Evolutionary conservation across 305 asterid species (phyloP).

Genomic region (Rubia balearica): DNA sequence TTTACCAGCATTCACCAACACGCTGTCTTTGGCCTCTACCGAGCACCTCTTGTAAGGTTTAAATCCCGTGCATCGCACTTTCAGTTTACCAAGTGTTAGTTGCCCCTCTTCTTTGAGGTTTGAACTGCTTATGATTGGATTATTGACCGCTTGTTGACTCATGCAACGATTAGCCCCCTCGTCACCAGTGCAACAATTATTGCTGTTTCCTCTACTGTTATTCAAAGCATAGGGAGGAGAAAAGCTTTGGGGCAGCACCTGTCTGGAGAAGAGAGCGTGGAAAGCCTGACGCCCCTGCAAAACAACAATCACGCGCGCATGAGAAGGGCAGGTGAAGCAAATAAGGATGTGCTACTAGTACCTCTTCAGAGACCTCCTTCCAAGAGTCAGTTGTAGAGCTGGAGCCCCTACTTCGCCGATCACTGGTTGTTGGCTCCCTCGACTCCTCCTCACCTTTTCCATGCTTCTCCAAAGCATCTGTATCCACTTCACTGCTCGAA

Average conservation of each 20-base stretch:
- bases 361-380: conserved; percentile 95
- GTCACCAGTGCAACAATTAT: conserved; percentile 15
- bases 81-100: conserved; percentile 47
- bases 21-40: conserved; percentile 66
- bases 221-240: conserved; percentile 44
- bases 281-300: conserved; percentile 88
- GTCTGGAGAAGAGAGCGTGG: conserved; percentile 82
- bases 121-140: conserved; percentile 26
- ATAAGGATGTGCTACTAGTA: conserved; percentile 22
- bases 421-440: conserved; percentile 35
- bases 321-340: background rate
- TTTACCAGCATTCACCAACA: conserved; percentile 29
- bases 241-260: conserved; percentile 86
- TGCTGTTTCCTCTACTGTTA: conserved; percentile 2
- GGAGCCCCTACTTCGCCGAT: conserved; percentile 61
- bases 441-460: conserved; percentile 41
- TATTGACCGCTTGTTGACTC: conserved; percentile 25
- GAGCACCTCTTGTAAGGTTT: conserved; percentile 97
- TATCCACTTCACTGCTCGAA: conserved; percentile 89
- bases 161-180: background rate
- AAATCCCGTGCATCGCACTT: conserved; percentile 59
- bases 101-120: conserved; percentile 36
- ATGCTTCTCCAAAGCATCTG: conserved; percentile 60
- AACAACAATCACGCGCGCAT: conserved; percentile 5
- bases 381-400: conserved; percentile 51